phyloP scores from a whole-genome alignment of 2,329 filamentous ascomycete species.

The Colletotrichum eremochloae region DNA sequence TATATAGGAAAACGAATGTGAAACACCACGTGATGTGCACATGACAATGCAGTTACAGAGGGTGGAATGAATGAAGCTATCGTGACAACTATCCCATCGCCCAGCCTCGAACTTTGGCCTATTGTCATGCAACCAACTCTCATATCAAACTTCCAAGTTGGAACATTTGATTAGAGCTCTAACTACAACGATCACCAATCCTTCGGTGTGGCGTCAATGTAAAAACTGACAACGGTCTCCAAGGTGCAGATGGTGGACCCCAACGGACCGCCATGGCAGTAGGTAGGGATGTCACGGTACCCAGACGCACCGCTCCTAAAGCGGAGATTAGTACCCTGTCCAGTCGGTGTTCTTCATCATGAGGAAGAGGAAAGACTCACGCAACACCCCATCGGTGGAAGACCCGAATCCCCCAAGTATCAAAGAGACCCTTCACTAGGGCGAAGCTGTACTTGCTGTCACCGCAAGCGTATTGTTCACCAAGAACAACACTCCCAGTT shows the following conservation, averaged over 20 bases:
- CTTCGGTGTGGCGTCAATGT: slow-evolving; percentile 3
- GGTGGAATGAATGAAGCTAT: no score
- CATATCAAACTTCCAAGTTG: not conserved
- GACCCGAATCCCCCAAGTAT: slow-evolving; percentile 12
- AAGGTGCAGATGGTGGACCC: slow-evolving; percentile 7
- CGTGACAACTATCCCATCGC: no score
- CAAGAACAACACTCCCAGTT: slow-evolving; percentile 9
- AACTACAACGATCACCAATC: not conserved
- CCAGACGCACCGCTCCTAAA: slow-evolving; percentile 23
- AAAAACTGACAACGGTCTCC: not conserved
- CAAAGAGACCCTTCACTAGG: slow-evolving; percentile 8
- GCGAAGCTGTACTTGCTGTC: slow-evolving; percentile 32
- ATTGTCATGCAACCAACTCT: not conserved
- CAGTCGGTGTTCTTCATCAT: accelerated
- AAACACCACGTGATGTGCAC: no score
- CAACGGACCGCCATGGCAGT: not conserved
- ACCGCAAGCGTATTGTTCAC: slow-evolving; percentile 21
- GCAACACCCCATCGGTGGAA: slow-evolving; percentile 25
- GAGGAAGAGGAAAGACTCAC: not conserved
- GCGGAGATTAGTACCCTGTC: not conserved
- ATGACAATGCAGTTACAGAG: no score
- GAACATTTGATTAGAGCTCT: not conserved
- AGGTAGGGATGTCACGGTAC: slow-evolving; percentile 13
- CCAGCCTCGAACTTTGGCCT: not conserved
- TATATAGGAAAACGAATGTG: no score